Evolutionary conservation across 495 filamentous ascomycete genomes (phyloP).

Genomic region (Aspergillus affinis): DNA sequence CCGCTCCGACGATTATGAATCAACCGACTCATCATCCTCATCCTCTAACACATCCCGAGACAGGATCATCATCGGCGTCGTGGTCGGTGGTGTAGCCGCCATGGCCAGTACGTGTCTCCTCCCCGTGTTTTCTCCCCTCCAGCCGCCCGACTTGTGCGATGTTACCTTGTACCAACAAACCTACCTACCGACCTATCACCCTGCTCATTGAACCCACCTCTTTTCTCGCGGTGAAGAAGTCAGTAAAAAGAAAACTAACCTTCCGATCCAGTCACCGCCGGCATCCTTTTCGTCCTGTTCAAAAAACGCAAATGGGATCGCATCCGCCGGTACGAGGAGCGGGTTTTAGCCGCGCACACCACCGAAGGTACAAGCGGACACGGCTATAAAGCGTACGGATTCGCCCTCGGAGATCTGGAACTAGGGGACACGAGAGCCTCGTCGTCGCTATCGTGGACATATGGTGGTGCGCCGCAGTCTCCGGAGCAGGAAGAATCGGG

Average conservation of each 20-base stretch:
- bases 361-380: conserved; percentile 5
- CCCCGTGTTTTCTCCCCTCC: neutral
- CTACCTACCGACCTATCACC: neutral
- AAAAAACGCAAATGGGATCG: conserved; percentile 30
- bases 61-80: conserved; percentile 31
- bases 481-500: neutral
- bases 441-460: neutral
- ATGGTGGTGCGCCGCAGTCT: neutral
- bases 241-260: neutral
- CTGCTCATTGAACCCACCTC: neutral
- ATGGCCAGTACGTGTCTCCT: conserved; percentile 27
- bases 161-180: neutral
- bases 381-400: conserved; percentile 9
- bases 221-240: too few relatives aligned
- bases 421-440: neutral
- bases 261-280: conserved; percentile 21
- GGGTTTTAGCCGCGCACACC: conserved; percentile 17
- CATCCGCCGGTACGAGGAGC: conserved; percentile 22
- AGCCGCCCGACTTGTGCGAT: neutral
- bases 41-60: conserved; percentile 4
- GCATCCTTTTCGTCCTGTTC: conserved; percentile 24
- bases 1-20: neutral
- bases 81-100: conserved; percentile 26
- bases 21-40: neutral
- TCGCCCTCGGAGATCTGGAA: conserved; percentile 5